A percentile compares a stretch with the other conserved stretches of the same genome.
These are phyloP conservation scores for Yamadazyma ubonensis DNA, from an alignment of 805 yeast genomes.

Conservation along the genomic window DNA sequence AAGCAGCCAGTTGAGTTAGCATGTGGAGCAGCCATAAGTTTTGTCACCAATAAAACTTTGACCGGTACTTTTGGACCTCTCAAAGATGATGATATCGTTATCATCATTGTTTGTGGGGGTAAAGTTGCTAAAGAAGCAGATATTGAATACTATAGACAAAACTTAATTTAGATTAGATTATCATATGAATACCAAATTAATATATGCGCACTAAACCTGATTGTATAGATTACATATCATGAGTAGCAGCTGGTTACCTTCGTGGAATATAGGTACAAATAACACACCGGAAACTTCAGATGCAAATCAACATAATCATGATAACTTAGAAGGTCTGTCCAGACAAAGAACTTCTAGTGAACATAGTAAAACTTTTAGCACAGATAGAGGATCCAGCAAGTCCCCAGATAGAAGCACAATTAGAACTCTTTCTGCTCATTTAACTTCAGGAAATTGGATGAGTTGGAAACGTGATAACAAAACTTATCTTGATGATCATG, in stretches of 20 bases:
- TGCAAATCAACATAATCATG: too few relatives aligned
- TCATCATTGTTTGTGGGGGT: slow-evolving; percentile 33
- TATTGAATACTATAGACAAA: slow-evolving; percentile 6
- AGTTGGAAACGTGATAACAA: slow-evolving; percentile 10
- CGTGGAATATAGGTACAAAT: background rate
- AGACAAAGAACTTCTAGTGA: background rate
- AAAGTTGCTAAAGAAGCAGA: slow-evolving; percentile 14
- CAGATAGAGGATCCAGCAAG: slow-evolving; percentile 1
- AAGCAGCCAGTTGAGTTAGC: slow-evolving; percentile 31
- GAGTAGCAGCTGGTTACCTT: slow-evolving; percentile 9
- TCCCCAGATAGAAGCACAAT: slow-evolving; percentile 7
- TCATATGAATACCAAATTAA: background rate
- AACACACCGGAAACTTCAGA: background rate
- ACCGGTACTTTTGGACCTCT: slow-evolving; percentile 14
- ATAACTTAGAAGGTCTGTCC: too few relatives aligned
- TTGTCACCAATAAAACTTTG: slow-evolving; percentile 15
- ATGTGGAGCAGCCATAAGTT: slow-evolving; percentile 29
- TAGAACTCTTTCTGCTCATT: slow-evolving; percentile 13
- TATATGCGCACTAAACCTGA: slow-evolving; percentile 2
- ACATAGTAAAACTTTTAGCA: background rate
- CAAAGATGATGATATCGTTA: slow-evolving; percentile 22
- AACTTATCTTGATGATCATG: slow-evolving; percentile 14
- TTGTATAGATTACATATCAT: background rate
- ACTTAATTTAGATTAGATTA: background rate
- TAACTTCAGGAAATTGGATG: slow-evolving; percentile 15